Base-by-base conservation (phyloP, 768 basidiomycete genomes). In the Zangia roseola region DNA sequence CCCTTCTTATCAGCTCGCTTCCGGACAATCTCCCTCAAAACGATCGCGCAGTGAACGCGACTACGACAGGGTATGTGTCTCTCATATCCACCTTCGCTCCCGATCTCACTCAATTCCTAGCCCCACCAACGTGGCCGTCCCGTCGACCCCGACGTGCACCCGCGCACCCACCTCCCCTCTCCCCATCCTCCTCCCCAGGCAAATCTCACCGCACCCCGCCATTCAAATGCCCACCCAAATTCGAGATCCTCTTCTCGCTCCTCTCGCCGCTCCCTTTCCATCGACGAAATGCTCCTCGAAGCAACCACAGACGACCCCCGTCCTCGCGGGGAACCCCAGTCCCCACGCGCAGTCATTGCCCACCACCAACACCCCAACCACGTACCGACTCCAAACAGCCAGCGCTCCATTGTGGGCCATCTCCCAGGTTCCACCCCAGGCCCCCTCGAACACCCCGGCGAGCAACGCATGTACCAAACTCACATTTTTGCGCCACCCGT, bases 401-500 rank as follows among this genome's bases (percentile, higher is more conserved):
- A 64, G 21, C 63, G 64, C 2, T 52, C 56, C 2, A 49, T 59
- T n/a, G 60, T 66, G 1, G 30, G 34, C 5, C 65, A 64, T 37
- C 10, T 64, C 14, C 36, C 59, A 0, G 41, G 60, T 2, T 50
- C 59, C 0, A 56, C 61, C 0, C 47, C 58, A 1, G 70, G 65
- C 4, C 67, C 69, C 0, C 59, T 69, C 12, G 59, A 67, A 8
- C 62, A 65, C 24, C 70, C 69, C 1, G 63, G 70, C 23, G 68
- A 75, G 46, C 61, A 72, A 9, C 62, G 74, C 33, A 73, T 70
- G 20, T 81, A 81, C 50, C 81, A 83, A 52, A 84, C 81, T 0
- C 85, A 87, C 60, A 79, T 86, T 12, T 88, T 88, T 58, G 83
- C 85, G 7, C 83, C 86, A 3, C 80, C 82, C 4, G 83, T 86